These are phyloP conservation scores for Misopates orontium DNA, from an alignment of 257 asterid species.

Conservation along the genomic window DNA sequence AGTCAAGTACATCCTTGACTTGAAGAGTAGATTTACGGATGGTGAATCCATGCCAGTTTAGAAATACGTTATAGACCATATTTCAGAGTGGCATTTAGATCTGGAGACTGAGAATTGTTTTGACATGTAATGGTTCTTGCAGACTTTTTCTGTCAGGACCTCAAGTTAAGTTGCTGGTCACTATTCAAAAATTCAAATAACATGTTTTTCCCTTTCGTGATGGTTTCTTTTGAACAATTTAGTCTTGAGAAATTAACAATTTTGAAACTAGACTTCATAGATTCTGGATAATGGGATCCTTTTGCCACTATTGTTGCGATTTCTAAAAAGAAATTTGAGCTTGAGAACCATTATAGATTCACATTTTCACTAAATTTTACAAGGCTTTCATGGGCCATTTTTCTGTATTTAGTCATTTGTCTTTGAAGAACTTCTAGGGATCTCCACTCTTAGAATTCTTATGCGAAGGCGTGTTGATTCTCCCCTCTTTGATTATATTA, in stretches of 20 bases:
- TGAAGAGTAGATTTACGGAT: background rate
- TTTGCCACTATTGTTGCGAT: constrained; percentile 1
- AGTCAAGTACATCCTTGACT: background rate
- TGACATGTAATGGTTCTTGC: constrained; percentile 8
- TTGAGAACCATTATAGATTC: background rate
- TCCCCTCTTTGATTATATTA: constrained; percentile 17
- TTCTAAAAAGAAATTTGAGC: background rate
- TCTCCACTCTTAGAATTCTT: constrained; percentile 19
- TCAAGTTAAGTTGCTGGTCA: background rate
- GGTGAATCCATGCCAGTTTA: background rate
- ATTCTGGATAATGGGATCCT: constrained; percentile 2
- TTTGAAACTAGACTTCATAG: constrained; percentile 20
- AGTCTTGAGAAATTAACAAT: background rate
- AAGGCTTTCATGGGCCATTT: background rate
- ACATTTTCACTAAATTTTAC: too few relatives aligned
- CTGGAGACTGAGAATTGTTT: constrained; percentile 2
- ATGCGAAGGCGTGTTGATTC: constrained; percentile 24
- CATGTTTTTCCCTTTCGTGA: too few relatives aligned
- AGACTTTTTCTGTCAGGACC: background rate
- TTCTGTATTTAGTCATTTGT: constrained; percentile 19
- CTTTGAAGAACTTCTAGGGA: constrained; percentile 7
- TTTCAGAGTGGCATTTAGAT: constrained; percentile 1
- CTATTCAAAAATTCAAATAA: too few relatives aligned
- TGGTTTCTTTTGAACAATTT: too few relatives aligned
- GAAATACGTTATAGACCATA: background rate